Conservation (phyloP, 805 yeast species). For the Debaryomyces hansenii region DNA sequence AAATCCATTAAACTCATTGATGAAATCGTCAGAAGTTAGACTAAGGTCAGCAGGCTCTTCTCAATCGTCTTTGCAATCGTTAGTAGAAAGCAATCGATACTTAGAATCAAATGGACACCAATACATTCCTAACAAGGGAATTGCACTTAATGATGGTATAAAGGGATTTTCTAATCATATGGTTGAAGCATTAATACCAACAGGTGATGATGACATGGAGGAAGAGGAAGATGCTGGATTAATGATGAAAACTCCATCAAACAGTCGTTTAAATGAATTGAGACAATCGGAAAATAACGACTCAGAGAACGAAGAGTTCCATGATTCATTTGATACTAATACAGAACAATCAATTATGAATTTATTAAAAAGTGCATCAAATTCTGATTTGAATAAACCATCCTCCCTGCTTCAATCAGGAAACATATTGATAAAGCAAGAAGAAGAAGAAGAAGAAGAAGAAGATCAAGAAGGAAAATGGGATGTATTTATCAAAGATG, state of each 20-base stretch:
- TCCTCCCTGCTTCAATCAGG: neutral
- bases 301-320: conserved; percentile 13
- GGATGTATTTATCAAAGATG: neutral
- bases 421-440: neutral
- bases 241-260: conserved; percentile 1
- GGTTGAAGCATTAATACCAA: conserved; percentile 34
- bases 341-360: conserved; percentile 44
- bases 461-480: neutral
- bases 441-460: neutral
- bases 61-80: conserved; percentile 40
- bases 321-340: conserved; percentile 34
- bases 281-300: neutral
- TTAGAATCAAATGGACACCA: conserved; percentile 17
- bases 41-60: conserved; percentile 36
- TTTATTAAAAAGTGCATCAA: conserved; percentile 25
- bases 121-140: conserved; percentile 21
- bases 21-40: conserved; percentile 22
- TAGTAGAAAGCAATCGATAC: conserved; percentile 27
- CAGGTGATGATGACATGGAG: conserved; percentile 2
- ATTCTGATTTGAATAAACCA: neutral
- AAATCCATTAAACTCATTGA: conserved; percentile 34
- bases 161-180: conserved; percentile 41
- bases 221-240: conserved; percentile 10
- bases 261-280: neutral
- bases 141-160: conserved; percentile 42